phyloP scores from a whole-genome alignment of 176 grass and related monocot genomes.

The Poa pratensis region DNA sequence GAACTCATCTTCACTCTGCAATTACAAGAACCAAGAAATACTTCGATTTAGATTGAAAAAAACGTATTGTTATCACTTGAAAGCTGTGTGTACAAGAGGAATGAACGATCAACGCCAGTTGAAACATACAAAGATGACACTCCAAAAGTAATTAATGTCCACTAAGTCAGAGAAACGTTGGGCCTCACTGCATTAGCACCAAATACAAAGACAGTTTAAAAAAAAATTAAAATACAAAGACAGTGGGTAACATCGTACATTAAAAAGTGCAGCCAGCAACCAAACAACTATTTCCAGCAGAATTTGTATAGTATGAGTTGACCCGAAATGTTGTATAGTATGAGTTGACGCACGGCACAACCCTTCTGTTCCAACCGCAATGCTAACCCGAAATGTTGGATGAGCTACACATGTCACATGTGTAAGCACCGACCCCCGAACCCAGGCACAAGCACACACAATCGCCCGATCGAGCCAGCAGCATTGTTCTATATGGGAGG shows the following conservation, averaged over 20 bases:
- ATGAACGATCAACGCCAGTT: slow-evolving; percentile 4
- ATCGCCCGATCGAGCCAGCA: background rate
- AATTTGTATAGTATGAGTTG: background rate
- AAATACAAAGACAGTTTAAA: background rate
- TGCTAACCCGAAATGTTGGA: background rate
- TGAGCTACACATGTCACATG: background rate
- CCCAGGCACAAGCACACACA: background rate
- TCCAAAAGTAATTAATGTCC: background rate
- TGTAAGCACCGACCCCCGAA: background rate
- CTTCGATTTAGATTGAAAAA: slow-evolving; percentile 1
- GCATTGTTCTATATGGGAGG: background rate
- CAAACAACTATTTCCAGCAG: background rate
- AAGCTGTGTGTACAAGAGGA: background rate
- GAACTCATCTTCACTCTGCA: slow-evolving; percentile 78
- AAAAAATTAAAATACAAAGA: too few relatives aligned
- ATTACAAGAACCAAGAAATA: slow-evolving; percentile 24
- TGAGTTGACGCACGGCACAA: background rate
- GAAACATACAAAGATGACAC: background rate
- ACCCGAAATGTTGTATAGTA: too few relatives aligned
- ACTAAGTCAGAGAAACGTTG: background rate
- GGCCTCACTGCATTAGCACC: background rate
- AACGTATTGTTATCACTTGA: background rate
- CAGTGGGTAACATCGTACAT: background rate
- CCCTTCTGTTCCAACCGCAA: background rate
- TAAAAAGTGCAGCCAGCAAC: background rate